Conservation (phyloP, 352 stramenopile genomes). For the Globisporangium paroecandrum region DNA sequence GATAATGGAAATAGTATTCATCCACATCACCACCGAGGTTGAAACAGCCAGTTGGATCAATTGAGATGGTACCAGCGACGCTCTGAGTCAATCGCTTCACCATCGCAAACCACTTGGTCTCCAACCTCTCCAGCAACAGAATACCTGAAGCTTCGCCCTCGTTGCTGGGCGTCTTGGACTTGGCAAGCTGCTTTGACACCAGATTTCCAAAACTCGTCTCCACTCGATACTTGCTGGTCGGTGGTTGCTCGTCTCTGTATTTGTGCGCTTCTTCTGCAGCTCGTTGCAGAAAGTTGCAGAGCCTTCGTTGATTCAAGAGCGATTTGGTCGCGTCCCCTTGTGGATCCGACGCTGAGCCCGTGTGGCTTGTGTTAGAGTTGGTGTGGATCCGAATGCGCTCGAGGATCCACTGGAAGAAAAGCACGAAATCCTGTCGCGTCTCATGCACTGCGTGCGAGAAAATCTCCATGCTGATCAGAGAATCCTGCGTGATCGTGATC, state of each 20-base stretch:
- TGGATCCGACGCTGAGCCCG: neutral
- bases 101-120: constrained; percentile 40
- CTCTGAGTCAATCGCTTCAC: constrained; percentile 26
- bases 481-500: constrained; percentile 26
- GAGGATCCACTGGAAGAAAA: constrained; percentile 65
- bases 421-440: constrained; percentile 53
- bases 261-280: constrained; percentile 32
- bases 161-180: neutral
- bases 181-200: constrained; percentile 35
- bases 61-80: constrained; percentile 18
- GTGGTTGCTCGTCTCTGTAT: constrained; percentile 41
- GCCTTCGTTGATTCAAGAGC: constrained; percentile 49
- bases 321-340: constrained; percentile 31
- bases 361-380: constrained; percentile 22
- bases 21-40: constrained; percentile 27
- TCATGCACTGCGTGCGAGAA: constrained; percentile 45
- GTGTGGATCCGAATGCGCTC: constrained; percentile 63
- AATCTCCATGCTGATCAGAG: constrained; percentile 42
- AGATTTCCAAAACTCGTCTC: constrained; percentile 69
- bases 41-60: constrained; percentile 31
- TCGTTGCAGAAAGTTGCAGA: constrained; percentile 52
- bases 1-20: constrained; percentile 42
- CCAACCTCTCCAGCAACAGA: constrained; percentile 23
- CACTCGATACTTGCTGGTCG: constrained; percentile 38
- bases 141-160: constrained; percentile 5